A percentile compares a stretch with the other conserved stretches of the same genome.
These are phyloP conservation scores for Heliocybe sulcata DNA, from an alignment of 1,284 basidiomycete genomes.

Conservation along the genomic window DNA sequence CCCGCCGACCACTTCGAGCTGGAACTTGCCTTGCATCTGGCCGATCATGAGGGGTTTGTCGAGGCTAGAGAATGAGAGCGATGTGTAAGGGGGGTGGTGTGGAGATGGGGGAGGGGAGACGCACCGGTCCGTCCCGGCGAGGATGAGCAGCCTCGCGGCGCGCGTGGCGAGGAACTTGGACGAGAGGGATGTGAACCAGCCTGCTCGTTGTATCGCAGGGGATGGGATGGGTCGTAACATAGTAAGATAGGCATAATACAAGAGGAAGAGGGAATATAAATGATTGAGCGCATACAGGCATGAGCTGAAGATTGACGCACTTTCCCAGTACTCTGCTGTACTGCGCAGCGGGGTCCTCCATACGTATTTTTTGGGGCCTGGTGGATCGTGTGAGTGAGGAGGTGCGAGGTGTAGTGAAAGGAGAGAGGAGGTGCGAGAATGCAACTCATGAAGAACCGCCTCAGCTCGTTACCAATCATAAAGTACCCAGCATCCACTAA, in stretches of 20 bases:
- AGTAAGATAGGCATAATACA: too few species aligned
- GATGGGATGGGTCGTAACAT: neutral
- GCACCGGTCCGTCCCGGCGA: slow-evolving; percentile 80
- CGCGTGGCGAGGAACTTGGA: slow-evolving; percentile 68
- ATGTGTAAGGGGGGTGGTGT: neutral
- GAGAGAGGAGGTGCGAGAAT: neutral
- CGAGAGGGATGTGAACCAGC: slow-evolving; percentile 88
- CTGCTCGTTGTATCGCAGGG: slow-evolving; percentile 28
- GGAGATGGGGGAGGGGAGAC: neutral
- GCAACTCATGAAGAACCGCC: neutral
- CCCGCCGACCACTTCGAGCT: neutral
- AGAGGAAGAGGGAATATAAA: neutral
- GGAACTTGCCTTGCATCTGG: slow-evolving; percentile 2
- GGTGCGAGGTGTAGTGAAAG: neutral
- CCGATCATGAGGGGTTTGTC: neutral
- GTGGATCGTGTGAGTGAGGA: neutral
- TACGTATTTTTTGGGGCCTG: slow-evolving; percentile 28
- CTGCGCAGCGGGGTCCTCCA: slow-evolving; percentile 85
- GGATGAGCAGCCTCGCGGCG: slow-evolving; percentile 79
- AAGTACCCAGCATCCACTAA: too few species aligned
- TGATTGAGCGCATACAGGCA: neutral
- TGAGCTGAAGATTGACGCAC: slow-evolving; percentile 34
- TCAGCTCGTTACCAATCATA: too few species aligned
- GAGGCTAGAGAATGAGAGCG: slow-evolving; percentile 1
- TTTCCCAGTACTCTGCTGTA: slow-evolving; percentile 87